phyloP scores from a whole-genome alignment of 257 asterid species.

The Salvia miltiorrhiza region DNA sequence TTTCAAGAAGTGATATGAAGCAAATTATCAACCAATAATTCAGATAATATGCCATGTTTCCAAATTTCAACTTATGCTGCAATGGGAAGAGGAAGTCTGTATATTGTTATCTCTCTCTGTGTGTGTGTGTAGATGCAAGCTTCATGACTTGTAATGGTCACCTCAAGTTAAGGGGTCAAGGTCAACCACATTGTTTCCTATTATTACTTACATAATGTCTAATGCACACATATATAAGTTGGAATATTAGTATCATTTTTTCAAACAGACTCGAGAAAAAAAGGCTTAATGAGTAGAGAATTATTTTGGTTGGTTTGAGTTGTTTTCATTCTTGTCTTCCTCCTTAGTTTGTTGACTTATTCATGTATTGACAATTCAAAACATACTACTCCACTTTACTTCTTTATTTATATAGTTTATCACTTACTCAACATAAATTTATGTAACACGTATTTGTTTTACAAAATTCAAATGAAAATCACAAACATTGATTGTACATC shows the following conservation, averaged over 20 bases:
- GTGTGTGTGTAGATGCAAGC: background rate
- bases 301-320: background rate
- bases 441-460: background rate
- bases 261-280: too few species aligned
- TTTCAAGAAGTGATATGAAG: constrained; percentile 9
- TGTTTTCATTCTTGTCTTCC: background rate
- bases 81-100: background rate
- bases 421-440: background rate
- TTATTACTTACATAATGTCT: background rate
- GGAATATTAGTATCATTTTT: background rate
- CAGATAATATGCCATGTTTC: constrained; percentile 16
- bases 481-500: background rate
- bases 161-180: background rate
- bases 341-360: background rate
- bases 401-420: too few species aligned
- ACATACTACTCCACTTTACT: background rate
- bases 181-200: background rate
- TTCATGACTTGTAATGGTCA: background rate
- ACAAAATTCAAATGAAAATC: background rate
- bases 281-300: too few species aligned
- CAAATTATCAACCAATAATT: constrained; percentile 5
- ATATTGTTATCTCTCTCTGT: background rate
- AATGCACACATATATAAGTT: background rate
- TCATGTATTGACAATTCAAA: background rate
- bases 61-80: background rate